Evolutionary conservation across 192 early-diverging fungal species (phyloP).

Genomic region (Entophlyctis luteolus): DNA sequence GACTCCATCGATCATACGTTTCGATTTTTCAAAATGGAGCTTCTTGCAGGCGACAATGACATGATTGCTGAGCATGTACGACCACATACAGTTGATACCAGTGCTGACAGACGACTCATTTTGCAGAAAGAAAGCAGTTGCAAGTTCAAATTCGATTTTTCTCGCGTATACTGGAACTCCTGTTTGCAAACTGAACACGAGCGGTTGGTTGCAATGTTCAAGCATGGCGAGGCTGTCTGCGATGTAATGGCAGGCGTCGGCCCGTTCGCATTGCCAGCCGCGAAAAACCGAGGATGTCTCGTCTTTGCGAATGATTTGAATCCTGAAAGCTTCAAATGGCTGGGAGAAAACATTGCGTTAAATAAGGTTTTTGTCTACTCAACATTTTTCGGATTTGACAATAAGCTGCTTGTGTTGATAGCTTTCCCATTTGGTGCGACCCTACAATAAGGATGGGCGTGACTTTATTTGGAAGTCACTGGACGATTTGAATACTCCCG

Average conservation of each 20-base stretch:
- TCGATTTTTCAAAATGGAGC: slow-evolving; percentile 95
- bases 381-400: neutral
- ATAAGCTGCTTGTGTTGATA: slow-evolving; percentile 16
- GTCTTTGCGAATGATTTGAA: slow-evolving; percentile 99
- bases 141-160: slow-evolving; percentile 89
- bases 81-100: neutral
- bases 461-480: slow-evolving; percentile 82
- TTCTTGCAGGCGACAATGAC: slow-evolving; percentile 84
- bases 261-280: slow-evolving; percentile 92
- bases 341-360: slow-evolving; percentile 72
- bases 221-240: slow-evolving; percentile 68
- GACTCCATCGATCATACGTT: slow-evolving; percentile 93
- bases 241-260: slow-evolving; percentile 98
- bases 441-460: slow-evolving; percentile 88
- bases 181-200: slow-evolving; percentile 92
- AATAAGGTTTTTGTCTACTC: slow-evolving; percentile 71
- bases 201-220: slow-evolving; percentile 78
- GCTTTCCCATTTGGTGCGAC: slow-evolving; percentile 57
- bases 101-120: too few species aligned
- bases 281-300: slow-evolving; percentile 65
- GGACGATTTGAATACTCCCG: slow-evolving; percentile 51
- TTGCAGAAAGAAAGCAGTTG: slow-evolving; percentile 83
- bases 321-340: slow-evolving; percentile 76
- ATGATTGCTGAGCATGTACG: slow-evolving; percentile 80
- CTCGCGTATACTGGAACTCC: slow-evolving; percentile 99